Evolutionary conservation across 768 basidiomycete species (phyloP), one percentile per base, ranked within the genome.

Genomic region (Suillus ampliporus): DNA sequence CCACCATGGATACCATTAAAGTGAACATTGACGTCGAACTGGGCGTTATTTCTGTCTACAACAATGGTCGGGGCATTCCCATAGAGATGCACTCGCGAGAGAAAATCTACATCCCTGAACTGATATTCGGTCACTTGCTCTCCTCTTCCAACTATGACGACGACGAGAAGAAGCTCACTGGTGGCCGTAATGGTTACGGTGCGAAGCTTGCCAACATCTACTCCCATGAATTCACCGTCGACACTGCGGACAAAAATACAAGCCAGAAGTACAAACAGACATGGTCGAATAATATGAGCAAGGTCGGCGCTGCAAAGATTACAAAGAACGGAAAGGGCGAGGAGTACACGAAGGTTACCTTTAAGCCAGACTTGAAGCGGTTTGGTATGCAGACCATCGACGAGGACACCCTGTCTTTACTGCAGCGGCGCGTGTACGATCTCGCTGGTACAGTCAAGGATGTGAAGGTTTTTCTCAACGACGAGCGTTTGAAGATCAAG

Each of bases 121-220:
- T 99, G 64, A 98, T 99, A 69, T 99, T 99, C 69, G 97, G 97
- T 7, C 90, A 97, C 73, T 84, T 99, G 19, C 83, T 98, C 26
- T 92, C 97, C 1, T 93, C 91, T 13, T 97, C 95, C 50, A 99
- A 99, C 81, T 99, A 97, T 71, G 97, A 99, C 75, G 97, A 99
- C 69, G 91, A 95, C 76, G 96, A 99, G 80, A 97, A 95, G 85
- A 98, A 97, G 78, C 84, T 99, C 54, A 98, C 95, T 0, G 97
- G 97, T 77, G 97, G 97, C 76, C 89, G 97, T 71, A 99, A 99
- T 71, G 97, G 97, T 71, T 99, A 94, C 71, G 97, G 97, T 69
- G 97, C 97, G 58, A 99, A 99, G 74, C 84, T 99, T 46, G 91
- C 97, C 58, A 99, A 99, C 78, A 97, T 98, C 67, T 99, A 99